Base-by-base conservation (phyloP, 2,329 filamentous ascomycete genomes). In the Curvularia lunata region DNA sequence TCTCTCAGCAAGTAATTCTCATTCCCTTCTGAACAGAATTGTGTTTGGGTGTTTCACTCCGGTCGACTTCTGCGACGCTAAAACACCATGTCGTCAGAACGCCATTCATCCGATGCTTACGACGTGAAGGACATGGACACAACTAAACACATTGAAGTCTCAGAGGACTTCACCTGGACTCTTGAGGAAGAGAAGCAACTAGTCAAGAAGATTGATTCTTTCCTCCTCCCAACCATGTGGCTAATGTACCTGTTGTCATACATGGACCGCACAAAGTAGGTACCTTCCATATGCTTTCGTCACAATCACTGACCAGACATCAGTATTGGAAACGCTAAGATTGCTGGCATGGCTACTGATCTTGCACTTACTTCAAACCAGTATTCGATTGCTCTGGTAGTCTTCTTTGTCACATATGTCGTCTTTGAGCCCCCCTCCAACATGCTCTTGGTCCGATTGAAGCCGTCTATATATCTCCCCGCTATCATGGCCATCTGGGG, bases 401-500 rank as follows among this genome's bases (percentile, higher is more conserved):
- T 86, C 19, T 86, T 85, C 74, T 85, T 85, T 65, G 77, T 74
- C 6, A 72, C 69, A 48, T 84, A 86, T 64, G 79, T 86, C 38
- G 64, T 82, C 13, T 84, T 82, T 61, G 83, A 85, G 64, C 77
- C 84, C 1, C 83, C 83, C 0, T 83, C 80, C 52, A 85, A 85
- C 70, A 80, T 85, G 68, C 74, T 84, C n/a, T 75, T 86, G 25
- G 77, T 79, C 34, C 78, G 78, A 37, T 79, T 79, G 18, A 76
- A 77, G 42, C 84, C 83, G 0, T 83, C 81, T 1, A 65, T 81
- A n/a, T 85, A 83, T 65, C 66, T 77, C 0, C 79, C 82, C 0
- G 64, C 68, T 7, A 82, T 84, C 63, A 85, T 87, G 84, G 70
- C 82, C 4, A 65, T 81, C 2, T 87, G 85, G 86, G 80, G 82